Conservation (phyloP, 1,284 basidiomycete species). For the Ceratorhiza oryzae-sativae region DNA sequence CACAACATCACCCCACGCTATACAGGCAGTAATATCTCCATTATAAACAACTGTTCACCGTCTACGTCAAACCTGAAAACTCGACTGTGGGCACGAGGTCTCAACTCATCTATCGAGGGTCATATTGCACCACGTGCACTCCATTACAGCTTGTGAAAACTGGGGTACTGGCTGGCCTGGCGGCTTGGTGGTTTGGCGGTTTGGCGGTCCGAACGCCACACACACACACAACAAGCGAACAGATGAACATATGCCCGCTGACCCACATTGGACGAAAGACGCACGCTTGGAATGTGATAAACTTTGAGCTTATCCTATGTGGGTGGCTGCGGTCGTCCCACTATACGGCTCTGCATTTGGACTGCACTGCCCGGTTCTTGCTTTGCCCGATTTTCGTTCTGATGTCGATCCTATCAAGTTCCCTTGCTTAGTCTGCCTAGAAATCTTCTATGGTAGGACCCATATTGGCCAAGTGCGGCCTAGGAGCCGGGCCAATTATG, state of each 20-base stretch:
- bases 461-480: background rate
- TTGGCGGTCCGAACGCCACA: background rate
- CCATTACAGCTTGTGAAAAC: too few relatives aligned
- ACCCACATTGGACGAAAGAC: background rate
- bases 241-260: background rate
- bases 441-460: background rate
- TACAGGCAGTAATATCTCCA: background rate
- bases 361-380: background rate
- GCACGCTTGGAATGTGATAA: background rate
- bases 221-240: background rate
- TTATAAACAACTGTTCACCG: background rate
- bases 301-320: background rate
- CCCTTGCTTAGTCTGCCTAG: background rate
- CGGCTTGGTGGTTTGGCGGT: background rate
- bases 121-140: slow-evolving; percentile 9
- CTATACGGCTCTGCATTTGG: background rate
- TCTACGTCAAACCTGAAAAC: slow-evolving; percentile 8
- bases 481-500: background rate
- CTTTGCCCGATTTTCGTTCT: background rate
- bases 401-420: background rate
- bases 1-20: background rate
- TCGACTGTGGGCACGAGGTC: background rate
- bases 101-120: background rate
- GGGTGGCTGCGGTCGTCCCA: background rate
- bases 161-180: background rate